Base-by-base conservation (phyloP, 768 basidiomycete species). In the Lactarius psammicola region DNA sequence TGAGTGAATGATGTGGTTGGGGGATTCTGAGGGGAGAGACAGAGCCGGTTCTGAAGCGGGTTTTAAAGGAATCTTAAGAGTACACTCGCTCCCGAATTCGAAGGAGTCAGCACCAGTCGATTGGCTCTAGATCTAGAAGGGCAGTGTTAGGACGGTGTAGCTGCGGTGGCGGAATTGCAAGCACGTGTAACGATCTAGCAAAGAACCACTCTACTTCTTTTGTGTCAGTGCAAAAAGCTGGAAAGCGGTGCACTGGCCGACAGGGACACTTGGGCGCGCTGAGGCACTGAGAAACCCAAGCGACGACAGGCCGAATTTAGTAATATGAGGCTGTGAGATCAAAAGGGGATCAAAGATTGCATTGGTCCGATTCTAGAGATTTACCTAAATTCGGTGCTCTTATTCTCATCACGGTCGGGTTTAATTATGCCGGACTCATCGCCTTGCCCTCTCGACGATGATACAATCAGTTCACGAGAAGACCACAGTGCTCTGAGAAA, bases 181-280 rank as follows among this genome's bases (percentile, higher is more conserved):
- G 30, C 65, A 68, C 65, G 67, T 61, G 56, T 9, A 40, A 62
- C 51, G 56, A 15, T 40, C 46, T 40, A 49, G 60, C n/a, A 46
- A 46, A 23, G n/a, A 11, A 23, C 23, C 10, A 26, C 49, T 51
- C 23, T 51, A 4, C 49, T 15, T 23, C 11, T 15, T 7, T 49
- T 23, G 18, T 53, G 61, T 54, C 31, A 2, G 59, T 44, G 60
- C 42, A 34, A 26, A 2, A 7, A 5, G 49, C 20, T 6, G 9
- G 3, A 2, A 40, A 28, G 67, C 67, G n/a, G 65, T 68, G 67
- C 55, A 17, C 17, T 20, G 30, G 40, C 28, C 23, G 57, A 40
- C 57, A 44, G 30, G 31, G 18, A 28, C 30, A 38, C n/a, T 18
- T 15, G 38, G 20, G 40, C 33, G 60, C 31, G 42, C 30, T 6